These are phyloP conservation scores for Fusarium caatingaense DNA, from an alignment of 2,329 filamentous ascomycete genomes.

Conservation along the genomic window DNA sequence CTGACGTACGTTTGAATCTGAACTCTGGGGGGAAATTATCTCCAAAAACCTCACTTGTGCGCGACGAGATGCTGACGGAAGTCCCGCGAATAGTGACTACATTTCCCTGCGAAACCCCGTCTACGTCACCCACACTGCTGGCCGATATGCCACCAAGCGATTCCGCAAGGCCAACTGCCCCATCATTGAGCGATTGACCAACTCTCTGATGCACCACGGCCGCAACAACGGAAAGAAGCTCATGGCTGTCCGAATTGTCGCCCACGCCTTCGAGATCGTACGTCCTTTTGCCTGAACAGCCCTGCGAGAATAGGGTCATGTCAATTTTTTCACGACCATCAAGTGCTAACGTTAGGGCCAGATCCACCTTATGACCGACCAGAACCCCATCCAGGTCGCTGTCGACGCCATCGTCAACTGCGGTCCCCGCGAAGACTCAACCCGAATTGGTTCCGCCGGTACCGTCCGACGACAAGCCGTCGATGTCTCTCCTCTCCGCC, in stretches of 20 bases:
- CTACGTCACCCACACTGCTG: constrained; percentile 98
- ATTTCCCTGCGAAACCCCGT: constrained; percentile 99
- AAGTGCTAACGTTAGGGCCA: constrained; percentile 57
- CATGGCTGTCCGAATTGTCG: constrained; percentile 99
- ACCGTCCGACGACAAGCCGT: constrained; percentile 99
- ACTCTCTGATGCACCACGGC: constrained; percentile 99
- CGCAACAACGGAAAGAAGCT: constrained; percentile 99
- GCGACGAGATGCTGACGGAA: constrained; percentile 50
- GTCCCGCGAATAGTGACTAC: constrained; percentile 81
- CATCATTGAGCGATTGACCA: constrained; percentile 99
- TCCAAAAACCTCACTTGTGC: constrained; percentile 25
- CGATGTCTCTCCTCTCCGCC: constrained; percentile 99
- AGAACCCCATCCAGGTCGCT: constrained; percentile 99
- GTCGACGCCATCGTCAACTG: constrained; percentile 99
- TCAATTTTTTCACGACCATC: constrained; percentile 8
- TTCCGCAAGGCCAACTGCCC: constrained; percentile 99
- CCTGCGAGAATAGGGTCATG: constrained; percentile 5
- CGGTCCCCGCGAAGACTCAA: constrained; percentile 99
- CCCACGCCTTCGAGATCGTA: constrained; percentile 99
- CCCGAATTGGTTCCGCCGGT: constrained; percentile 98
- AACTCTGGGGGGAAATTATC: constrained; percentile 18
- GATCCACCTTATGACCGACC: constrained; percentile 99
- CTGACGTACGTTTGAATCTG: constrained; percentile 78
- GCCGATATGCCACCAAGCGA: constrained; percentile 98
- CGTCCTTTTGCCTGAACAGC: constrained; percentile 60